These are phyloP conservation scores for Ascochyta fabae DNA, from an alignment of 2,329 filamentous ascomycete genomes.

Conservation along the genomic window DNA sequence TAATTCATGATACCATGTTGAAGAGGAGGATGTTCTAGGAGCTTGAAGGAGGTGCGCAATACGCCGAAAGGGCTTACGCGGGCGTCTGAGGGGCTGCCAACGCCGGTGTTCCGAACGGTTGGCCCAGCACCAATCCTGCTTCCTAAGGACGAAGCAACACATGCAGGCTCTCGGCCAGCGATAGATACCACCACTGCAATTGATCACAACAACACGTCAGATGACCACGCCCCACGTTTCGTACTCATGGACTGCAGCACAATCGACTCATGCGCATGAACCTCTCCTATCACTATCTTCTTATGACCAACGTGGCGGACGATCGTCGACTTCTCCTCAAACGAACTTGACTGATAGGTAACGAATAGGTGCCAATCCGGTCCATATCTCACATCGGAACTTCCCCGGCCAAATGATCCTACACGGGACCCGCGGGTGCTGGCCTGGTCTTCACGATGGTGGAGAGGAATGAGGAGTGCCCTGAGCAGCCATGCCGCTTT, in stretches of 20 bases:
- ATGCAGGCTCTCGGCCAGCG: constrained; percentile 29
- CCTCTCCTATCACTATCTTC: constrained; percentile 31
- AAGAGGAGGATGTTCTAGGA: constrained; percentile 85
- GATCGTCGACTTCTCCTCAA: constrained; percentile 10
- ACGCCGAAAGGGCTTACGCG: constrained; percentile 8
- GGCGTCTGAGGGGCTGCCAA: constrained; percentile 14
- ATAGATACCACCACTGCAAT: constrained; percentile 38
- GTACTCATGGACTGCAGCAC: constrained; percentile 31
- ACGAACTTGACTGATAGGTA: constrained; percentile 12
- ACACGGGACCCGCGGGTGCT: constrained; percentile 3
- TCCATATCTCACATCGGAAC: constrained; percentile 5
- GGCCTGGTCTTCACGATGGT: constrained; percentile 7
- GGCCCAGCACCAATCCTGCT: constrained; percentile 25
- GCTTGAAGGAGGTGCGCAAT: constrained; percentile 56
- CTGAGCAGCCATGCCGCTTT: constrained; percentile 6
- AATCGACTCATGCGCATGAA: constrained; percentile 9
- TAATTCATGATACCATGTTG: constrained; percentile 48
- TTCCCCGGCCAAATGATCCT: constrained; percentile 12
- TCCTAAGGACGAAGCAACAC: constrained; percentile 30
- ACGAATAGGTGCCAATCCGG: constrained; percentile 5
- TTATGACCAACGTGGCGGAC: constrained; percentile 25
- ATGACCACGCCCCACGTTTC: constrained; percentile 30
- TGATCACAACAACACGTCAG: constrained; percentile 31
- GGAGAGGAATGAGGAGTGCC: constrained; percentile 13
- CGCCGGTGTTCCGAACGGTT: constrained; percentile 14